A percentile compares a stretch with the other conserved stretches of the same genome.
Evolutionary conservation across 2,329 filamentous ascomycete species (phyloP).

Genomic region (Magnaporthiopsis rhizophila): DNA sequence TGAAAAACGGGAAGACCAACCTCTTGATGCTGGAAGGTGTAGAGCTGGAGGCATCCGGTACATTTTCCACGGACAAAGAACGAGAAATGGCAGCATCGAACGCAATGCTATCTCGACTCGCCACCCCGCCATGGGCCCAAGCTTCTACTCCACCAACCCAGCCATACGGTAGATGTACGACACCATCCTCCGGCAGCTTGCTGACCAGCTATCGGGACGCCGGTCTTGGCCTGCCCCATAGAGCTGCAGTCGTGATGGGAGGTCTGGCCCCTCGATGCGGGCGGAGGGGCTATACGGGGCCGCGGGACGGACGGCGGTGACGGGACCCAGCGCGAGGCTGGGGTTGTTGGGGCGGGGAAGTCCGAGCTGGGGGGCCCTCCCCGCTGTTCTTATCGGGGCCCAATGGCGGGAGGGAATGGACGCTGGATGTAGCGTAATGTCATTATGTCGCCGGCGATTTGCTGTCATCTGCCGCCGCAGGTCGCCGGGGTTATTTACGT

Average conservation of each 20-base stretch:
- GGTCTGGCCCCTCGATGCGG: no score
- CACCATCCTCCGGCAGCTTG: no score
- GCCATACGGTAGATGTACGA: no score
- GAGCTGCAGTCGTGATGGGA: neutral
- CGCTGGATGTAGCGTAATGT: neutral
- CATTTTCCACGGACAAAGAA: neutral
- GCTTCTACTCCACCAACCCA: no score
- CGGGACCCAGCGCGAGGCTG: neutral
- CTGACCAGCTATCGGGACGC: neutral
- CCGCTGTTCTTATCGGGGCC: constrained; percentile 2
- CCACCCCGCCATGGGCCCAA: no score
- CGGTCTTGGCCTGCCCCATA: neutral
- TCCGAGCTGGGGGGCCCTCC: neutral
- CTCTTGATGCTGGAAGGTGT: neutral
- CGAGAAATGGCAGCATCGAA: no score
- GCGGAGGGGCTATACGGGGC: no score
- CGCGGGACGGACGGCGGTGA: neutral
- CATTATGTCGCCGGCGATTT: neutral
- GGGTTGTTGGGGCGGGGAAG: neutral
- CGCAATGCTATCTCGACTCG: no score
- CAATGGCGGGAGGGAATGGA: neutral
- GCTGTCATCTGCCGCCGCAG: neutral
- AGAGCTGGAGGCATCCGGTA: neutral
- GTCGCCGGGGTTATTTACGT: neutral
- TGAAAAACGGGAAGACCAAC: neutral